Conservation (phyloP, 1,139 yeast genomes). For the Candida freyschussii region DNA sequence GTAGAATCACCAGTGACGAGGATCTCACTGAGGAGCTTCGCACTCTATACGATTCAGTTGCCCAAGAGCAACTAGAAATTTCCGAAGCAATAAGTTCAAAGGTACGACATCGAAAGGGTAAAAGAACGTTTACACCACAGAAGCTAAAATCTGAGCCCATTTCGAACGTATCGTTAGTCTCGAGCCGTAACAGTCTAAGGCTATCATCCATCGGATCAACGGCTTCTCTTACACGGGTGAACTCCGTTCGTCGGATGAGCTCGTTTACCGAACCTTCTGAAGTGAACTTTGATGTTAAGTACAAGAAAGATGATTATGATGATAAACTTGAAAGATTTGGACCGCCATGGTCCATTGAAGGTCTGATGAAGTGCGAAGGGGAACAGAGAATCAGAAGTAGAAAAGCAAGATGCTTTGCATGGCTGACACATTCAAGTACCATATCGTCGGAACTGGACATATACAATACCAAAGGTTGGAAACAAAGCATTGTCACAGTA, state of each 20-base stretch:
- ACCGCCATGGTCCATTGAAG: constrained; percentile 79
- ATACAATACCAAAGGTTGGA: constrained; percentile 28
- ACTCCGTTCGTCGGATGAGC: constrained; percentile 10
- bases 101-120: constrained; percentile 8
- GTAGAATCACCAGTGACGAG: constrained; percentile 23
- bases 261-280: constrained; percentile 24
- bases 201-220: constrained; percentile 23
- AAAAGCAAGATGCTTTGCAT: constrained; percentile 21
- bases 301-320: constrained; percentile 34
- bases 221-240: constrained; percentile 8
- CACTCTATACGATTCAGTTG: constrained; percentile 15
- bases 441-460: constrained; percentile 22
- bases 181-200: constrained; percentile 16
- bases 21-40: constrained; percentile 13
- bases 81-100: constrained; percentile 7
- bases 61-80: constrained; percentile 15
- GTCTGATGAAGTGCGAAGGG: constrained; percentile 45
- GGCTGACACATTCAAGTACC: constrained; percentile 12
- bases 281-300: constrained; percentile 18
- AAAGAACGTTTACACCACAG: constrained; percentile 7
- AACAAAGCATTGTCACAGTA: constrained; percentile 50
- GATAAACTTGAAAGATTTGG: constrained; percentile 61
- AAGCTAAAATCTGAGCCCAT: constrained; percentile 8
- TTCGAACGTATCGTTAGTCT: constrained; percentile 19
- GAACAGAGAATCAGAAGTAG: constrained; percentile 24